Base-by-base conservation (phyloP, 164 flowering plant genomes). In the Aristolochia fimbriata region DNA sequence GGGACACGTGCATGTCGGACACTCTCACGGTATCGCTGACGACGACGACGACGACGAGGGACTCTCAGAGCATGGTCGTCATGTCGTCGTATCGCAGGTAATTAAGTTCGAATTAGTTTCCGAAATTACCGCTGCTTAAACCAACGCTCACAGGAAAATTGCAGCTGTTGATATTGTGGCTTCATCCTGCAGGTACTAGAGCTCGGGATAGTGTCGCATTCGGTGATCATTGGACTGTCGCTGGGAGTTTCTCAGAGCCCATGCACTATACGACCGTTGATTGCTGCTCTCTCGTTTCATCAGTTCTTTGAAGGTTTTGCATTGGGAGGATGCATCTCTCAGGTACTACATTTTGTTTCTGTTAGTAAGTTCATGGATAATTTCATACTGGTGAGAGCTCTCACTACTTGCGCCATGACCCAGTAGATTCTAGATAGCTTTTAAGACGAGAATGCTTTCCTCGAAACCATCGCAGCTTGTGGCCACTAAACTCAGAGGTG, bases 291-390 rank as follows among this genome's bases (percentile, higher is more conserved):
- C 15, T 83, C 96, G 16, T 89, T 87, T 79, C 98, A 92, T 58
- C 98, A 92, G 62, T 92, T 92, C 81, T 92, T 92, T 49, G 98
- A 92, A 78, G 97, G 98, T 2, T 92, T 92, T 62, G 98, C 98
- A 0, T 74, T 92, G 0, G 97, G 97, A 27, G 98, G 98, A 55
- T 92, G 98, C 83, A 84, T 89, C 43, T 81, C 97, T 6, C 97
- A 92, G 60, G 69, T 60, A 22, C 11, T 37, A 37, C 43, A 2
- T 27, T 27, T 27, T 27, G 30, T 27, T 27, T 27, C 30, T 27
- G 30, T 27, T 27, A 27, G 30, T 27, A 27, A 27, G 30, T 27
- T 37, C 43, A 3, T 37, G 43, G 4, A 37, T 37, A 10, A 27
- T 2, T 27, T 37, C 10, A 7, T 37, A 37, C 43, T 7, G 43